A percentile compares a stretch with the other conserved stretches of the same genome.
Evolutionary conservation across 495 filamentous ascomycete species (phyloP).

Genomic region (Aspergillus leporis): DNA sequence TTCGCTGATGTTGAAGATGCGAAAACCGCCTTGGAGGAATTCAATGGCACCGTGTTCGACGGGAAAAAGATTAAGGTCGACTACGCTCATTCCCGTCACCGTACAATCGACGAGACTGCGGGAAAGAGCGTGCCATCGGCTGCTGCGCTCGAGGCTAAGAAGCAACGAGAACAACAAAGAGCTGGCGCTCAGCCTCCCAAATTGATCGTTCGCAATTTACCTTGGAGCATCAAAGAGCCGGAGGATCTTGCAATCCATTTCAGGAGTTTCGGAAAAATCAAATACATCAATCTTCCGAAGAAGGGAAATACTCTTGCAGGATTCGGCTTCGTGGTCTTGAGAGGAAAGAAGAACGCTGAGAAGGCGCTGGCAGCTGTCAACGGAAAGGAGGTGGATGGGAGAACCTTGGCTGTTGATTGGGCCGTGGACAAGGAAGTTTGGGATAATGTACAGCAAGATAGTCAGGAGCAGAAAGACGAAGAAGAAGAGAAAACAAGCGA

Average conservation of each 20-base stretch:
- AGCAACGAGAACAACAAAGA: constrained; percentile 55
- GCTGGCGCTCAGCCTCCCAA: constrained; percentile 67
- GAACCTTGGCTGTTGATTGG: constrained; percentile 90
- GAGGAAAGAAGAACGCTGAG: constrained; percentile 88
- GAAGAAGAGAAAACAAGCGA: constrained; percentile 27
- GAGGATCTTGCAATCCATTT: constrained; percentile 79
- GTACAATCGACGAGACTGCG: constrained; percentile 57
- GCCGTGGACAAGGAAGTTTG: constrained; percentile 88
- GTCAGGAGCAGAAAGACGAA: constrained; percentile 30
- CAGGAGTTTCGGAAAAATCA: constrained; percentile 85
- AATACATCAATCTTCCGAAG: constrained; percentile 76
- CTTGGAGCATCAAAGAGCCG: constrained; percentile 89
- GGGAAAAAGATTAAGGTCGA: constrained; percentile 84
- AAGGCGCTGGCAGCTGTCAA: constrained; percentile 83
- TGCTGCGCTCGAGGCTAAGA: constrained; percentile 53
- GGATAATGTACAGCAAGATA: constrained; percentile 60
- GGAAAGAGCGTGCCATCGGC: constrained; percentile 50
- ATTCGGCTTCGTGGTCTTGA: constrained; percentile 90
- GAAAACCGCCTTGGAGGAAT: constrained; percentile 70
- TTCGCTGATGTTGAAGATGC: constrained; percentile 94
- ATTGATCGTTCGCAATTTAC: constrained; percentile 92
- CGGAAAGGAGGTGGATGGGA: constrained; percentile 85
- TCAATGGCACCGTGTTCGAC: constrained; percentile 70
- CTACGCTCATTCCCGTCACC: constrained; percentile 80
- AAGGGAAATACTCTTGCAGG: constrained; percentile 71